These are phyloP conservation scores for Paramarasmius palmivorus DNA, from an alignment of 1,284 basidiomycete species.

Conservation along the genomic window DNA sequence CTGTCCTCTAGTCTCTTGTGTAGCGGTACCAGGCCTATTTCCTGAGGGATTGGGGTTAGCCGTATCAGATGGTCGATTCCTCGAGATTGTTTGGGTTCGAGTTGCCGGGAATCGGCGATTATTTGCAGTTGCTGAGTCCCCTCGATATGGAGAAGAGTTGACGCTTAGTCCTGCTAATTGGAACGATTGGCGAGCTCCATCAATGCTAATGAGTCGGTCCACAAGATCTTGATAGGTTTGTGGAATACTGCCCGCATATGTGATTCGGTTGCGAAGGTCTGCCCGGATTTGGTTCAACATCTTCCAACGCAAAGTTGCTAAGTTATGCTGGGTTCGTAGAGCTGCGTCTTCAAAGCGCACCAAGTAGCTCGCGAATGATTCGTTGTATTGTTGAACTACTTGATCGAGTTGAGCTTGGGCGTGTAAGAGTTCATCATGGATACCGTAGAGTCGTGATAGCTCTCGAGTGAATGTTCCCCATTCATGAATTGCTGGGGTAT, in stretches of 20 bases:
- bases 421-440: slow-evolving; percentile 3
- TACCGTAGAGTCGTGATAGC: background rate
- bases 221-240: background rate
- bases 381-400: background rate
- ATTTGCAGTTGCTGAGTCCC: background rate
- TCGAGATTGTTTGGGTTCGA: too few species aligned
- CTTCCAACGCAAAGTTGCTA: background rate
- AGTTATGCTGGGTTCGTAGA: background rate
- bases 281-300: background rate
- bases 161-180: background rate
- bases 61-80: too few species aligned
- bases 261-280: slow-evolving; percentile 4
- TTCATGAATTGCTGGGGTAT: background rate
- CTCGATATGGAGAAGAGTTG: background rate
- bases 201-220: background rate
- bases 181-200: slow-evolving; percentile 2
- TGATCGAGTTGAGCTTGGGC: slow-evolving; percentile 3
- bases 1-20: too few species aligned
- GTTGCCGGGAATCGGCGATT: too few species aligned
- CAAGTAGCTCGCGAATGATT: too few species aligned
- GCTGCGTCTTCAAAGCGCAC: slow-evolving; percentile 6
- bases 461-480: background rate
- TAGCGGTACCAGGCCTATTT: too few species aligned
- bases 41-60: too few species aligned
- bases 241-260: background rate